Evolutionary conservation across 257 asterid genomes (phyloP).

Genomic region (Salvia hispanica): DNA sequence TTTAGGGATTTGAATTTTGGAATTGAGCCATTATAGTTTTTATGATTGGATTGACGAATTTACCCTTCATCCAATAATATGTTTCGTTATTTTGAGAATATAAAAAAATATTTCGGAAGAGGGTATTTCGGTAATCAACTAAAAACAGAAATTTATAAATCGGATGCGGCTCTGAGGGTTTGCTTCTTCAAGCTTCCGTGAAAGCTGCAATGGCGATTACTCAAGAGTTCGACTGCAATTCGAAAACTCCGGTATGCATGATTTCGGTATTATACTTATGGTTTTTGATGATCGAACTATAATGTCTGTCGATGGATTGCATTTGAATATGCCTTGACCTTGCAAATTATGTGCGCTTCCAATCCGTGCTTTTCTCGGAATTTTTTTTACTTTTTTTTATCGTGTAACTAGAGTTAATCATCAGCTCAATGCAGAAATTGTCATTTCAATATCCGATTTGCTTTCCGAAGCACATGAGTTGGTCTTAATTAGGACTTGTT

Average conservation of each 20-base stretch:
- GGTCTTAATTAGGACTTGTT: constrained; percentile 3
- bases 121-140: constrained; percentile 39
- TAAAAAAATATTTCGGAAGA: neutral
- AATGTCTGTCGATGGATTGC: neutral
- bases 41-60: too few relatives aligned
- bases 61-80: too few relatives aligned
- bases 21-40: too few relatives aligned
- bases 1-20: neutral
- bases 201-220: constrained; percentile 38
- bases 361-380: neutral
- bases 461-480: neutral
- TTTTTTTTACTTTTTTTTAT: neutral
- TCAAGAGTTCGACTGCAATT: constrained; percentile 23
- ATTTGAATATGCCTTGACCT: neutral
- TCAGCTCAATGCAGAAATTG: neutral
- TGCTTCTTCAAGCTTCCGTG: constrained; percentile 8
- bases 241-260: constrained; percentile 29
- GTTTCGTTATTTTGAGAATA: too few relatives aligned
- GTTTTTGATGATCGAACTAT: neutral
- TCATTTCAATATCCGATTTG: neutral
- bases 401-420: neutral
- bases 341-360: neutral
- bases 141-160: constrained; percentile 30
- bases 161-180: constrained; percentile 21
- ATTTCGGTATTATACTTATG: neutral